Base-by-base conservation (phyloP, 768 basidiomycete species). In the Mycena maculata region DNA sequence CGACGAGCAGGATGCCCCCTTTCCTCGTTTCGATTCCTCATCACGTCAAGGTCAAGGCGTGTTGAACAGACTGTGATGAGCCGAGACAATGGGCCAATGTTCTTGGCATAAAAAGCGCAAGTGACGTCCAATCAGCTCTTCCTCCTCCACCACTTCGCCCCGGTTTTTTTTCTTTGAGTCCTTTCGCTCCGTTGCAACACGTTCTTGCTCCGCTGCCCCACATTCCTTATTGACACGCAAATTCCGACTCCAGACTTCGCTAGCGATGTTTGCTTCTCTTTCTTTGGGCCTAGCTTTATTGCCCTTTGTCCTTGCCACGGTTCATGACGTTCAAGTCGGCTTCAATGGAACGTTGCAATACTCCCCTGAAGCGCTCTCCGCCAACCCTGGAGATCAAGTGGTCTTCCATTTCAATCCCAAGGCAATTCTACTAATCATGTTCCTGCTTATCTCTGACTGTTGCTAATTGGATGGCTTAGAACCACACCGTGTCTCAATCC, bases 371-470 rank as follows among this genome's bases (percentile, higher is more conserved):
- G 83, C 84, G n/a, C 82, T n/a, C n/a, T n/a, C n/a, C n/a, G n/a
- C n/a, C n/a, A n/a, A n/a, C n/a, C n/a, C 79, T 61, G 88, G 88
- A 56, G 88, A 90, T 75, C 85, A 86, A 75, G 87, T 90, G 52
- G 81, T 86, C 64, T 90, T 88, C 80, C 84, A 85, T 65, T 90
- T 89, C 79, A 77, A 85, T 63, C 83, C 85, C 44, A 87, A 68
- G 60, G 67, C 62, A 13, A 42, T 27, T 56, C 22, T 36, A 7
- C 8, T 36, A n/a, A 6, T 36, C 7, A 25, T 38, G 2, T 28
- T 33, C 15, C 23, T 50, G 15, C 11, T 7, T 9, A 6, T n/a
- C 11, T 27, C 13, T 8, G 15, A 4, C 13, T 18, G 15, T 1
- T 22, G 12, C 39, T 25, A 48, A 10, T 25, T 41, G 2, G 16